phyloP scores from a whole-genome alignment of 768 basidiomycete genomes.

The Suillus subaureus region DNA sequence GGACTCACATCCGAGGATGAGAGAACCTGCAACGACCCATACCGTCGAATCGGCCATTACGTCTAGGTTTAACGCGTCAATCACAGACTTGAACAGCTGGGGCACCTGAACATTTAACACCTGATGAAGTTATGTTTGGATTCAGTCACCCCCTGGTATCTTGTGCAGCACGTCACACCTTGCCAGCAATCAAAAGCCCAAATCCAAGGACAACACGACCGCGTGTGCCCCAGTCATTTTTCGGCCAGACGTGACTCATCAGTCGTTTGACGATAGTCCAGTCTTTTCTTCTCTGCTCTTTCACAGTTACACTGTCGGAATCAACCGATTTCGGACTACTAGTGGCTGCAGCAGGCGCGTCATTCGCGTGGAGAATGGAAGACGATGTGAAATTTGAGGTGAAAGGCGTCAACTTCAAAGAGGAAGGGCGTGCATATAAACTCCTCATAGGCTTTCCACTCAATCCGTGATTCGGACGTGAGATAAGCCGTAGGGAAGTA shows the following conservation, averaged over 20 bases:
- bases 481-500: not conserved
- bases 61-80: slow-evolving; percentile 88
- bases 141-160: slow-evolving; percentile 1
- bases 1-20: slow-evolving; percentile 86
- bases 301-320: slow-evolving; percentile 19
- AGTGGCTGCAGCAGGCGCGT: slow-evolving; percentile 4
- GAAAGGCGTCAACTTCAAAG: slow-evolving; percentile 1
- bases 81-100: slow-evolving; percentile 87
- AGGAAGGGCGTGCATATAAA: slow-evolving; percentile 13
- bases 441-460: slow-evolving; percentile 5
- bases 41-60: slow-evolving; percentile 75
- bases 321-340: slow-evolving; percentile 10
- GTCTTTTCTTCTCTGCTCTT: slow-evolving; percentile 72
- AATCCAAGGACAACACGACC: slow-evolving; percentile 83
- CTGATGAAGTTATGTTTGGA: slow-evolving; percentile 38
- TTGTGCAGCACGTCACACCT: slow-evolving; percentile 51
- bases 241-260: slow-evolving; percentile 93
- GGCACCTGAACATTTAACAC: slow-evolving; percentile 98
- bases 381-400: slow-evolving; percentile 23
- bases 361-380: slow-evolving; percentile 9
- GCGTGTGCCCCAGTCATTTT: slow-evolving; percentile 79
- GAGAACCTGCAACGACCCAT: slow-evolving; percentile 89
- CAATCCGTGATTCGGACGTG: not conserved
- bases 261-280: slow-evolving; percentile 85
- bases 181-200: slow-evolving; percentile 76